Base-by-base conservation (phyloP, 306 rosid genomes). In the Cicer bijugum region DNA sequence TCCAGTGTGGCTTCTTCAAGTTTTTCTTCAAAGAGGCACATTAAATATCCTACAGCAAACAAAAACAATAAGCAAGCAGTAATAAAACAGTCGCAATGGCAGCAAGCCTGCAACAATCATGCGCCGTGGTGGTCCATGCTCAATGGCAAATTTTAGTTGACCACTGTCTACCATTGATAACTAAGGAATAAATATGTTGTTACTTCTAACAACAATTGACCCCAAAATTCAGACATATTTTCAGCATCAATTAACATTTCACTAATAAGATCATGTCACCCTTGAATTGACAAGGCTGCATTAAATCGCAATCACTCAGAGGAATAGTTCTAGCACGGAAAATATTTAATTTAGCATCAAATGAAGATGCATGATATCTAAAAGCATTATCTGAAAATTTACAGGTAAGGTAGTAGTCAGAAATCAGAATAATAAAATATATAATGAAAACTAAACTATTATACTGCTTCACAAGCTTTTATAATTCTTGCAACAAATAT, bases 11-110 rank as follows among this genome's bases (percentile, higher is more conserved):
- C 80, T 56, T 89, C 96, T 59, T 87, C 91, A 77, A 86, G 85
- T 76, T 89, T 84, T 86, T 89, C 95, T 83, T 83, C 95, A 64
- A 88, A 89, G 69, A 91, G 72, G 88, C 98, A 91, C 91, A 91
- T 86, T 78, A 94, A 81, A 80, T 94, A 94, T 76, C 98, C 98
- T 94, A 73, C 62, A 75, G 43, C 55, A 35, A 82, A 78, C 59
- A 80, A 52, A 52, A 62, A 20, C 48, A 67, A 59, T 16, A 56
- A 73, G 66, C 35, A 75, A 17, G 5, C 35, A 28, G 35, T 15
- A 9, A 55, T 53, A 67, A 77, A 40, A 62, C 70, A 44, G 40
- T 67, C 9, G 1, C 55, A 50, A 50, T n/a, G 19, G 55, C 55
- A 50, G 19, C 55, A n/a, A 12, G 55, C 55, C 55, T 4, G 19